phyloP scores from a whole-genome alignment of 2,329 filamentous ascomycete species.

The Fusarium solani-melongenae region DNA sequence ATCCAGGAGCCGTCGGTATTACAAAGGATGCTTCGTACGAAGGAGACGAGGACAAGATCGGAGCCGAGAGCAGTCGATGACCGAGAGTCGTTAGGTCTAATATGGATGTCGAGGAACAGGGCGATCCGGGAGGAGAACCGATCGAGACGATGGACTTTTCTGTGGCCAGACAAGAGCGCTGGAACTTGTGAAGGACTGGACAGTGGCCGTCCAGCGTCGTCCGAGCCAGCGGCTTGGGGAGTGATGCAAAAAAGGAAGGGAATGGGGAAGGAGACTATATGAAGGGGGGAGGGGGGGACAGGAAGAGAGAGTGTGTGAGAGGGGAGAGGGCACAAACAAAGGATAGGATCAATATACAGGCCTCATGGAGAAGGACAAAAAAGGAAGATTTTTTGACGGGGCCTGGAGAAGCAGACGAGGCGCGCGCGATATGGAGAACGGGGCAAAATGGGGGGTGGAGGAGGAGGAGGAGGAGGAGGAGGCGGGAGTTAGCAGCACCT shows the following conservation, averaged over 20 bases:
- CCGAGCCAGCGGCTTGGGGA: constrained; percentile 42
- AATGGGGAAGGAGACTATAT: constrained; percentile 30
- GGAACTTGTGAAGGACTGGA: constrained; percentile 35
- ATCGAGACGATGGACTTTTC: constrained; percentile 31
- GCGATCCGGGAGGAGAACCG: constrained; percentile 20
- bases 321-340: constrained; percentile 44
- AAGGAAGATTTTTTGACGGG: constrained; percentile 39
- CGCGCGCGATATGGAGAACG: constrained; percentile 39
- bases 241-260: constrained; percentile 36
- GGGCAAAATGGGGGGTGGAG: constrained; percentile 35
- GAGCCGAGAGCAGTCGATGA: constrained; percentile 37
- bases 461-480: constrained; percentile 39
- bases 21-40: constrained; percentile 47
- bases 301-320: constrained; percentile 17
- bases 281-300: constrained; percentile 14
- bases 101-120: constrained; percentile 26
- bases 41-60: constrained; percentile 37
- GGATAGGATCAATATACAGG: constrained; percentile 51
- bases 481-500: constrained; percentile 3
- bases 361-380: constrained; percentile 46
- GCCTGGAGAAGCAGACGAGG: constrained; percentile 45
- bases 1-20: constrained; percentile 49
- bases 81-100: constrained; percentile 29
- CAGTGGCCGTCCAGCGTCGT: constrained; percentile 43
- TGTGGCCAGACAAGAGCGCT: constrained; percentile 35